Evolutionary conservation across 257 asterid genomes (phyloP).

Genomic region (Solanum sitiens): DNA sequence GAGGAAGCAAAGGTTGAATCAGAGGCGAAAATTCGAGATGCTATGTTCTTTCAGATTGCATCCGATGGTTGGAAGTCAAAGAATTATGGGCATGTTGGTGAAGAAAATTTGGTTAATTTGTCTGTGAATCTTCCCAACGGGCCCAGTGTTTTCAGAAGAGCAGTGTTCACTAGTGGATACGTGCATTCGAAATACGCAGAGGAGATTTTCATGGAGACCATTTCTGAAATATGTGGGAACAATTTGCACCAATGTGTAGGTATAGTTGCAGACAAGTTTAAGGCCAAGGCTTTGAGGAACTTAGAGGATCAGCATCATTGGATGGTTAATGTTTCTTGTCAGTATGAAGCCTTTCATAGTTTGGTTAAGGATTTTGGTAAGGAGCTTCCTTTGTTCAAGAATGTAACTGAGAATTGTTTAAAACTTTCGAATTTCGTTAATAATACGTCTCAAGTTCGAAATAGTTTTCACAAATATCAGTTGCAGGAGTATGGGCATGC

Average conservation of each 20-base stretch:
- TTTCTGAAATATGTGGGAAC: slow-evolving; percentile 73
- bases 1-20: slow-evolving; percentile 60
- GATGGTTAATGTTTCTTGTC: slow-evolving; percentile 95
- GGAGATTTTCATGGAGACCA: slow-evolving; percentile 76
- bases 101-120: slow-evolving; percentile 58
- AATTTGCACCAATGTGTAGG: slow-evolving; percentile 74
- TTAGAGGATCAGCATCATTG: slow-evolving; percentile 78
- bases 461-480: slow-evolving; percentile 62
- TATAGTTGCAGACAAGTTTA: slow-evolving; percentile 85
- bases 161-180: slow-evolving; percentile 57
- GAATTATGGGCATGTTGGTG: slow-evolving; percentile 19
- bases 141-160: slow-evolving; percentile 61
- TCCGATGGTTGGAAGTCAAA: slow-evolving; percentile 78
- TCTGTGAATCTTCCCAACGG: slow-evolving; percentile 94
- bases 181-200: slow-evolving; percentile 70
- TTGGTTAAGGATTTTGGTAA: slow-evolving; percentile 72
- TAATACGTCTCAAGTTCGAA: slow-evolving; percentile 56
- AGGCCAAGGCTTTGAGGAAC: slow-evolving; percentile 62
- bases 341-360: slow-evolving; percentile 57
- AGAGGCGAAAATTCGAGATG: slow-evolving; percentile 81
- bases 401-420: slow-evolving; percentile 58
- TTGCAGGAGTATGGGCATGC: slow-evolving; percentile 87
- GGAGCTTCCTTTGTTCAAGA: slow-evolving; percentile 72
- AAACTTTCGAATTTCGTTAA: slow-evolving; percentile 65
- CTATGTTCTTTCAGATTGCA: slow-evolving; percentile 92